phyloP scores from a whole-genome alignment of 371 early-diverging fungal genomes.

The Mucor indicus region DNA sequence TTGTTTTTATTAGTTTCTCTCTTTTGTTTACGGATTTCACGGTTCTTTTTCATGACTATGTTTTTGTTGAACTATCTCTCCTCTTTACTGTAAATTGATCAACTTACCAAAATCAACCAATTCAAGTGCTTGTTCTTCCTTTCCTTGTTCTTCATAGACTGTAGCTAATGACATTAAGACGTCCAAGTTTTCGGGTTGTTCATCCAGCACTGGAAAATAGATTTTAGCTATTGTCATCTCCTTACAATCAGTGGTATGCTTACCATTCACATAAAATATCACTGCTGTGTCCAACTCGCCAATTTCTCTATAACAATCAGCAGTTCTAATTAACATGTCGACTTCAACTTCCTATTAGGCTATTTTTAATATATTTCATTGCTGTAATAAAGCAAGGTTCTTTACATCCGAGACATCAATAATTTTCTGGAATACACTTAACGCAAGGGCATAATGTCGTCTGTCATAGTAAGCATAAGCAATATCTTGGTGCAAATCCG shows the following conservation, averaged over 20 bases:
- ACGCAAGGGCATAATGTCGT: slow-evolving; percentile 63
- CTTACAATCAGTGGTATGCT: background rate
- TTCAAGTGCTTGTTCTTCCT: slow-evolving; percentile 66
- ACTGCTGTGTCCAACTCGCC: slow-evolving; percentile 66
- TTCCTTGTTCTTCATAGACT: slow-evolving; percentile 83
- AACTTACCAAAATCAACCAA: slow-evolving; percentile 56
- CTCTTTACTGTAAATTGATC: background rate
- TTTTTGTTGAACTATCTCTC: background rate
- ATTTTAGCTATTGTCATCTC: background rate
- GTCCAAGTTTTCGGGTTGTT: slow-evolving; percentile 66
- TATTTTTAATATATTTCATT: background rate
- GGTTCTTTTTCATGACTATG: slow-evolving; percentile 33
- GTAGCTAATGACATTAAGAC: slow-evolving; percentile 76
- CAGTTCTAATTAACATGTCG: slow-evolving; percentile 55
- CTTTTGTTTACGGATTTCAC: slow-evolving; percentile 23
- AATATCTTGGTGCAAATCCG: slow-evolving; percentile 80
- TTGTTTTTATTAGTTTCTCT: background rate
- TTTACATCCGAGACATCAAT: slow-evolving; percentile 55
- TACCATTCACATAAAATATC: slow-evolving; percentile 54
- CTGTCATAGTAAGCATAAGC: slow-evolving; percentile 78
- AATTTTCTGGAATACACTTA: slow-evolving; percentile 61
- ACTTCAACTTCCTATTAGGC: slow-evolving; percentile 41
- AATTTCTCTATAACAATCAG: slow-evolving; percentile 67
- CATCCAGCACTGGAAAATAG: slow-evolving; percentile 32
- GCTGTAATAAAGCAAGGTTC: background rate